These are phyloP conservation scores for Lenwebbia sp. DNA, from an alignment of 345 rosid genomes.

Conservation along the genomic window DNA sequence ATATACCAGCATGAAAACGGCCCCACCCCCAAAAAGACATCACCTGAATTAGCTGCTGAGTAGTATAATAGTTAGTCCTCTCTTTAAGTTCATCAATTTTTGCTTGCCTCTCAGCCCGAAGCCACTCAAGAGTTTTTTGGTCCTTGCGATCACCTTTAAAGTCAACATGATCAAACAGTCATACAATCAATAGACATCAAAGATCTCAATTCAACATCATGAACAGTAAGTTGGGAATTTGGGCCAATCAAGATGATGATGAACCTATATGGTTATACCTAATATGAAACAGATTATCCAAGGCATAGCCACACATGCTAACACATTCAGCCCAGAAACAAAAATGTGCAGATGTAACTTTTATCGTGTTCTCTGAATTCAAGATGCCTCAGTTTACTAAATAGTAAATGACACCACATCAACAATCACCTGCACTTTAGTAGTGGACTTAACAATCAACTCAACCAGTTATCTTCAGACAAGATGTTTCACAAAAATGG, in stretches of 20 bases:
- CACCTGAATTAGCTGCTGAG: constrained; percentile 96
- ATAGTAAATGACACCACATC: not conserved
- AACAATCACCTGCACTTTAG: not conserved
- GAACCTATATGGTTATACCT: not conserved
- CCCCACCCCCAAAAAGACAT: not conserved
- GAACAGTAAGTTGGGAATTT: not conserved
- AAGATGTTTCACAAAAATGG: not conserved
- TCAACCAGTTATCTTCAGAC: not conserved
- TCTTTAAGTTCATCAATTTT: constrained; percentile 95
- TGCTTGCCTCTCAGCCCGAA: constrained; percentile 77
- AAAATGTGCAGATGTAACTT: not conserved
- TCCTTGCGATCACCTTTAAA: constrained; percentile 70
- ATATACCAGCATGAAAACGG: not conserved
- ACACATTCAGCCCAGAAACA: not conserved
- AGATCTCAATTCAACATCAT: not conserved
- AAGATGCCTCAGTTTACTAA: not conserved
- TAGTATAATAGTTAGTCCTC: constrained; percentile 80
- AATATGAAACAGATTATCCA: not conserved
- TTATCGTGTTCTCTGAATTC: not conserved
- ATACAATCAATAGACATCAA: not conserved
- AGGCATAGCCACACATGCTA: not conserved
- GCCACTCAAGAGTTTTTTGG: constrained; percentile 71
- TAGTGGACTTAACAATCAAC: not conserved
- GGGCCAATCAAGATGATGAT: not conserved
- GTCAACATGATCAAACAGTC: not conserved